Percentiles rank a stretch among this genome's conserved stretches.
These are phyloP conservation scores for Leccinum pallidistipes DNA, from an alignment of 1,284 basidiomycete species.

Conservation along the genomic window DNA sequence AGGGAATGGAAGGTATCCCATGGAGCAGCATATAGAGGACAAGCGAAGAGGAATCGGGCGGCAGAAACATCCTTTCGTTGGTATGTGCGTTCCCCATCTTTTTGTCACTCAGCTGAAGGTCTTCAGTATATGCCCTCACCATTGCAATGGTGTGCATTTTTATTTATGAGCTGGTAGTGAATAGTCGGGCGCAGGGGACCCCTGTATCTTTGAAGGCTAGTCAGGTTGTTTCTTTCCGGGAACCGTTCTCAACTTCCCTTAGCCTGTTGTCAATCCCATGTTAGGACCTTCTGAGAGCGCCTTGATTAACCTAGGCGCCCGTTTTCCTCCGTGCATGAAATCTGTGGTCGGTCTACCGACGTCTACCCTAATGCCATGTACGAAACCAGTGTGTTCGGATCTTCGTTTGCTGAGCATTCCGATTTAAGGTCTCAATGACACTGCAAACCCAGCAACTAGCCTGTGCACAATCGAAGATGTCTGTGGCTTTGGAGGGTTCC, in stretches of 20 bases:
- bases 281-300: slow-evolving; percentile 85
- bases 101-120: slow-evolving; percentile 7
- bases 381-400: slow-evolving; percentile 20
- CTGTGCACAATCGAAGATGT: slow-evolving; percentile 80
- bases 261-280: slow-evolving; percentile 90
- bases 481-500: slow-evolving; percentile 89
- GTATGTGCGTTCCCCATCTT: slow-evolving; percentile 37
- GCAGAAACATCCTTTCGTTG: slow-evolving; percentile 77
- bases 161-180: slow-evolving; percentile 79
- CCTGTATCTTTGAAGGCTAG: slow-evolving; percentile 79
- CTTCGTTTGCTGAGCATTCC: slow-evolving; percentile 7
- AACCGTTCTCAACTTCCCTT: slow-evolving; percentile 10
- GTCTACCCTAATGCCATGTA: slow-evolving; percentile 65
- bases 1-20: slow-evolving; percentile 53
- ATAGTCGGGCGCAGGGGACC: slow-evolving; percentile 70
- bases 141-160: slow-evolving; percentile 70
- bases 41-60: slow-evolving; percentile 83
- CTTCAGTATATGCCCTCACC: slow-evolving; percentile 61
- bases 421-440: slow-evolving; percentile 67
- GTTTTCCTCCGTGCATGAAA: slow-evolving; percentile 92
- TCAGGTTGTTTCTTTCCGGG: not conserved
- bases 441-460: slow-evolving; percentile 66
- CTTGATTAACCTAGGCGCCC: slow-evolving; percentile 87
- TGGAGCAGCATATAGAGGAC: slow-evolving; percentile 83
- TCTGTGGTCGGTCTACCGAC: slow-evolving; percentile 59